Percentiles rank a stretch among this genome's conserved stretches.
Conservation (phyloP, 2,329 filamentous ascomycete genomes). For the Ustulina deusta region DNA sequence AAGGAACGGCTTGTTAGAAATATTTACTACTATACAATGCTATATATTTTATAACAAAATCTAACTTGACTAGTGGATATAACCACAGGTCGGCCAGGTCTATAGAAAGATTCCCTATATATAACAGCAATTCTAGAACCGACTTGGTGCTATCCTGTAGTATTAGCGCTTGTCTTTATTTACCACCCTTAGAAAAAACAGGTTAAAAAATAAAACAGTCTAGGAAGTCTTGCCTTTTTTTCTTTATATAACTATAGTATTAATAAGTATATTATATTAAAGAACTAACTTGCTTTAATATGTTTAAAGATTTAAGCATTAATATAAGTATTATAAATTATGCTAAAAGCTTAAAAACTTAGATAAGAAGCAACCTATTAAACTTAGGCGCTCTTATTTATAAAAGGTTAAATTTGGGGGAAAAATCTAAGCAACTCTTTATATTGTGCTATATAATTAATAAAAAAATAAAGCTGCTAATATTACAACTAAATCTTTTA, state of each 20-base stretch:
- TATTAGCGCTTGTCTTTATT: not conserved
- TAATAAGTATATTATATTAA: constrained; percentile 3
- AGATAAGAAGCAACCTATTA: too few species aligned
- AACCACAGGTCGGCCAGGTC: not conserved
- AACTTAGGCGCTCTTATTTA: too few species aligned
- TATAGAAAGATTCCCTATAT: constrained; percentile 4
- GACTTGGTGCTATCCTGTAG: not conserved
- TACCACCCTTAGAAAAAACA: not conserved
- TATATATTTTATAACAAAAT: constrained; percentile 5
- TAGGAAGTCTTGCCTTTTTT: not conserved
- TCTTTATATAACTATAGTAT: not conserved
- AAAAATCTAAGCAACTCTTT: not conserved
- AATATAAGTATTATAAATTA: constrained; percentile 1
- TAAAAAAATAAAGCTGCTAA: not conserved
- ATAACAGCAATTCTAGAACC: too few species aligned
- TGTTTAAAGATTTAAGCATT: not conserved
- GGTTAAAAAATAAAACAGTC: not conserved
- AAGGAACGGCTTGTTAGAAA: constrained; percentile 1
- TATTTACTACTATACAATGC: not conserved
- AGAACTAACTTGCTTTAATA: not conserved
- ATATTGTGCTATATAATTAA: not conserved
- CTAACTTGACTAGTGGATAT: not conserved
- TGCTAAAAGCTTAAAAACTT: not conserved
- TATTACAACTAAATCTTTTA: not conserved
- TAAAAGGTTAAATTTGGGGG: not conserved